Evolutionary conservation across 1,284 basidiomycete species (phyloP), one percentile per base, ranked within the genome.

Genomic region (Pseudozyma pruni): DNA sequence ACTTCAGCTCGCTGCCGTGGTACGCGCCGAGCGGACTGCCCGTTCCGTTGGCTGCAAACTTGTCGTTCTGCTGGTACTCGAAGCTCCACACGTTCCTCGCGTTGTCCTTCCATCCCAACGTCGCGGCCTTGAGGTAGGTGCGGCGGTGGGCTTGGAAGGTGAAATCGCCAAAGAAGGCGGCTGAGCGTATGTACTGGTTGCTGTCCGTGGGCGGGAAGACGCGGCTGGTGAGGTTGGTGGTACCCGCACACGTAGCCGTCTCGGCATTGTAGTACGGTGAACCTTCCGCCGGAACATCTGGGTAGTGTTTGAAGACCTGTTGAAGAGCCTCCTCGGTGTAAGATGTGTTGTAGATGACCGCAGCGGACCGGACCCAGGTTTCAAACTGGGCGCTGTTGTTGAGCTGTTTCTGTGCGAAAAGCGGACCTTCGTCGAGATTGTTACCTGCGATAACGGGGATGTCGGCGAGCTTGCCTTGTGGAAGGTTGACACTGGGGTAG

Each of bases 371-470:
- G 4, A 57, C 39, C 59, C 58, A 72, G 10, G 34, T 29, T 17
- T 67, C 52, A 13, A 68, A 62, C 0, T 58, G 44, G 29, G 43
- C 33, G 34, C 25, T 44, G 40, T 16, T 60, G 46, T 59, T 59
- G 51, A 61, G 64, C 10, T 44, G 23, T 20, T 54, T 45, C 34
- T 48, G 45, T 1, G 41, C 50, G 20, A 74, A 72, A 4, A 57
- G 41, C 0, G 74, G 45, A 4, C 74, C 74, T 50, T 71, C 71
- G 44, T 75, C 61, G 33, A 71, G 43, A 27, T 47, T 55, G 59
- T 73, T 64, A 11, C 67, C 67, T 16, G 50, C 52, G 29, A 75
- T 73, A 32, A 75, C 37, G 23, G 73, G 71, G 23, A 75, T 62
- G 29, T 62, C 54, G 16, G 67, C 60, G 1, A 73, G 51, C 40